Base-by-base conservation (phyloP, 768 basidiomycete genomes). In the Polyporus arcularius region DNA sequence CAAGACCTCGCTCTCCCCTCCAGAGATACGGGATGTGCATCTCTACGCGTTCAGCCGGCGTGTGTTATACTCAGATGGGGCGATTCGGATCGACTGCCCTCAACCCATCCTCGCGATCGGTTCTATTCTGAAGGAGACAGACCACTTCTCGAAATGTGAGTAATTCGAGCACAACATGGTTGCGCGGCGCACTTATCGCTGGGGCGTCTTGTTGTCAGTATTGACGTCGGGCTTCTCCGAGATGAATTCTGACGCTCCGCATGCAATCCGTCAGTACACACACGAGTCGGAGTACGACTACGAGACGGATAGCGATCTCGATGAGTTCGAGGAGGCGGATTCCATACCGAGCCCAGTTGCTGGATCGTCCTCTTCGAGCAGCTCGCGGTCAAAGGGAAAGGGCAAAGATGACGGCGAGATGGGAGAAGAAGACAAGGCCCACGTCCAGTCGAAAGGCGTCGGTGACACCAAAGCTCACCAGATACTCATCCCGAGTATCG, bases 251-350 rank as follows among this genome's bases (percentile, higher is more conserved):
- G 28, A 38, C 18, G 30, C 31, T 4, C n/a, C 51, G 21, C 2
- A 35, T 18, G 18, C 43, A 40, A 41, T 62, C 40, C 41, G 52
- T 5, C 50, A 53, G 45, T 32, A 41, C 3, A 54, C 65, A 0
- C 39, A 52, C n/a, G 35, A 32, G 11, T 58, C 52, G 10, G 67
- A 64, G 32, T 67, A 67, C 28, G 68, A 70, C 46, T 70, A 66
- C 39, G 64, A 66, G 35, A 62, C 62, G 11, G 68, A 70, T 30
- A 70, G 68, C 47, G 68, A 67, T 52, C 59, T 70, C 26, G 66
- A 66, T 15, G 68, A 70, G 14, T 54, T 56, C 26, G 65, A 66
- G 39, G 53, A 53, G 10, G 32, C 21, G 9, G 58, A 49, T 28
- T 12, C 14, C 41, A n/a, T 48, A 32, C 39, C 16, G 21, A 14